Base-by-base conservation (phyloP, 2,329 filamentous ascomycete species). In the Juglanconis oblonga region DNA sequence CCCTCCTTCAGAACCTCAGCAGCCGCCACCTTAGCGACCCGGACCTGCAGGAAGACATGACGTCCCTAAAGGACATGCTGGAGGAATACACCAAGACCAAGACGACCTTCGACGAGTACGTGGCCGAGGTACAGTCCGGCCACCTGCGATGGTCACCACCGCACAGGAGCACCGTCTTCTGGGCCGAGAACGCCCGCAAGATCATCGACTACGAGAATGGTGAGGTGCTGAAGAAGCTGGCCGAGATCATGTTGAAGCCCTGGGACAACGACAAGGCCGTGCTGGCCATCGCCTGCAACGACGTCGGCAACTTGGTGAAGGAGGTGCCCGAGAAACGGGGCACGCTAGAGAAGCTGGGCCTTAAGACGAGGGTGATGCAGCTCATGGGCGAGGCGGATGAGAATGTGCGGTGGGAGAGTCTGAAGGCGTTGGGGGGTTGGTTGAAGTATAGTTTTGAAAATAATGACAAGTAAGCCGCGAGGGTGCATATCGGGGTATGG, bases 121-220 rank as follows among this genome's bases (percentile, higher is more conserved):
- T 92, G 5, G 90, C 90, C 58, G 93, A 97, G 76, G 83, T 97
- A 54, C 84, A 90, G 68, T 88, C 90, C 2, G 93, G 93, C 40
- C 92, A 97, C 71, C 82, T 97, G 58, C 88, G 92, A 70, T 97
- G 93, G 93, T 95, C 91, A 5, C 93, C 93, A 35, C 92, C 93
- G 44, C 93, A 97, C 76, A 88, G 90, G 68, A 94, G 89, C 77
- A 82, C 87, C 50, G 85, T 88, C 5, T 97, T 97, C 78, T 97
- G 93, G 93, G 86, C 87, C 48, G 93, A 97, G 68, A 97, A 97
- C 68, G 91, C 93, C 7, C 87, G 90, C 61, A 89, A 88, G 69
- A 96, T 97, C 65, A 80, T 97, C 60, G 92, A 97, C 55, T 86
- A 89, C 65, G 87, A 92, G 72, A 89, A 92, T 65, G 91, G 90